Evolutionary conservation across 1,139 yeast genomes (phyloP), one percentile per base, ranked within the genome.

Genomic region (Meyerozyma carpophila): DNA sequence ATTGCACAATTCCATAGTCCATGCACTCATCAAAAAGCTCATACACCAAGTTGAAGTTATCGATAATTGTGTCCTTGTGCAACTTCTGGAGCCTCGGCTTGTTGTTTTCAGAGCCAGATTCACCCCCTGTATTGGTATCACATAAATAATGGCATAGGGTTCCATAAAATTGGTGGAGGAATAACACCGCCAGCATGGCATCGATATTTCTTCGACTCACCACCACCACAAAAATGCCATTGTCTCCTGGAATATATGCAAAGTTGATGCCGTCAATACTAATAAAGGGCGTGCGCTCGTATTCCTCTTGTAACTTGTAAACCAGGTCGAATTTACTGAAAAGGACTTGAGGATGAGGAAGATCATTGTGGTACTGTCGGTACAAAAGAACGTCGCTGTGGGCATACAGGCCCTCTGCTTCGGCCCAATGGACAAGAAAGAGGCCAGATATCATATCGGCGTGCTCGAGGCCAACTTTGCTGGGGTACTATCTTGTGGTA

Each of bases 1-100:
- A 58, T 48, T 73, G 78, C 11, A 69, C 54, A 5, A 72, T 53
- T 7, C 78, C 78, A 44, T 66, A 63, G 48, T 73, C 78, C 61
- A 73, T 62, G 50, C 77, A 71, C 48, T 73, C 78, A 45, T 73
- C 78, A 21, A 73, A 50, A 4, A 73, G 54, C 49, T 73, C 78
- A 44, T 66, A 68, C 9, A 73, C 61, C 37, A 73, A 56, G 42
- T 63, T 65, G 41, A 65, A 58, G 48, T 72, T 73, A 46, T 73
- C 78, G n/a, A 63, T 50, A 3, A 73, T 59, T 4, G 58, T 47
- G 39, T 73, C 77, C 39, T 59, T 59, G 43, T 63, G 28, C 29
- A 26, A 20, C 18, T 40, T 14, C 9, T 14, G 16, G 14, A 31
- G 20, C 9, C 18, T 11, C 6, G 36, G 5, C 25, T 39, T 25